phyloP scores from a whole-genome alignment of 148 eudicot species.

The Vaccinium macrocarpon region DNA sequence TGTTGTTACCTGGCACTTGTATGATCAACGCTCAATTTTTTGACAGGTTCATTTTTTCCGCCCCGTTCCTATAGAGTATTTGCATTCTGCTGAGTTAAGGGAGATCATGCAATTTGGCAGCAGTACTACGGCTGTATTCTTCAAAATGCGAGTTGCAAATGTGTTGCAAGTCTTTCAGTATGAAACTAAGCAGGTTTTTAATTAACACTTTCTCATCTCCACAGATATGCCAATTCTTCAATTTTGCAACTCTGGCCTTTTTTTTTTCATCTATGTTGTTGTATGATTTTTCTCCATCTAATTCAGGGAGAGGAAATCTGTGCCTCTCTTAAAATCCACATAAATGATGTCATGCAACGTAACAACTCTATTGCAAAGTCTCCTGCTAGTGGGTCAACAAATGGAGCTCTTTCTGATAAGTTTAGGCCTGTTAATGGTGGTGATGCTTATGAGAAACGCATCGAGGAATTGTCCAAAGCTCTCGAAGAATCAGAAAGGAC shows the following conservation, averaged over 20 bases:
- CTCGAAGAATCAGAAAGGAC: constrained; percentile 76
- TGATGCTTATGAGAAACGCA: constrained; percentile 67
- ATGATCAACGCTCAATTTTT: neutral
- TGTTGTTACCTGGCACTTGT: neutral
- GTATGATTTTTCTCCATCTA: constrained; percentile 3
- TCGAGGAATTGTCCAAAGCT: constrained; percentile 73
- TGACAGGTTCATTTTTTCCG: constrained; percentile 93
- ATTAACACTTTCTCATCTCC: neutral
- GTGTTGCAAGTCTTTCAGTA: constrained; percentile 94
- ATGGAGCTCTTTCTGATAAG: constrained; percentile 59
- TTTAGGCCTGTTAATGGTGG: constrained; percentile 45
- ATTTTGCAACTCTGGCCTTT: neutral
- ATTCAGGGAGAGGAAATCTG: constrained; percentile 95
- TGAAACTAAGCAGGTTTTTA: constrained; percentile 90
- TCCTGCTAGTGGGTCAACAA: constrained; percentile 48
- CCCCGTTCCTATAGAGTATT: constrained; percentile 90
- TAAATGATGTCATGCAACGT: constrained; percentile 97
- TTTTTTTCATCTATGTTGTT: neutral
- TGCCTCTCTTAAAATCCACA: constrained; percentile 96
- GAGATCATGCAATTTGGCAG: constrained; percentile 99
- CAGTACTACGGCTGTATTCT: constrained; percentile 94
- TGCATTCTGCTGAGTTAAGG: constrained; percentile 90
- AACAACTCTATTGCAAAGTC: constrained; percentile 89
- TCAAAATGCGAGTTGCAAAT: constrained; percentile 98
- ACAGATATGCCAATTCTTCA: neutral